phyloP scores from a whole-genome alignment of 495 filamentous ascomycete species.

The Hypoxylon trugodes region DNA sequence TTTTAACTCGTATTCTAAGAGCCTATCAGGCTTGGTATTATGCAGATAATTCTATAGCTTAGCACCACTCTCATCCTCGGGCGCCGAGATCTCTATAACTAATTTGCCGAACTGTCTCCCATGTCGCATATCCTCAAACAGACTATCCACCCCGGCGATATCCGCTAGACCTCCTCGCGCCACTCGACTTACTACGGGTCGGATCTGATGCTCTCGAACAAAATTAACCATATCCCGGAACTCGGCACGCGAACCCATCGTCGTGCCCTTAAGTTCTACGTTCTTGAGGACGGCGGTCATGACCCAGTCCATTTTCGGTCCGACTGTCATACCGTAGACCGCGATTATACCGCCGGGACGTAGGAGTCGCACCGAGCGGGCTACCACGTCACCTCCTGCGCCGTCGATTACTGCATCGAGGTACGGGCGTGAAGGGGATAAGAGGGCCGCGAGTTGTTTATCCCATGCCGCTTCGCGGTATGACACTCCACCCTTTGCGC shows the following conservation, averaged over 20 bases:
- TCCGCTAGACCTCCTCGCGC: slow-evolving; percentile 70
- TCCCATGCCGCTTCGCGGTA: slow-evolving; percentile 76
- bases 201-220: slow-evolving; percentile 68
- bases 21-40: neutral
- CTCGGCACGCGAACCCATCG: slow-evolving; percentile 80
- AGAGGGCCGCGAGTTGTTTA: slow-evolving; percentile 63
- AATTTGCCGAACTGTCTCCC: slow-evolving; percentile 83
- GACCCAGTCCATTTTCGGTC: slow-evolving; percentile 73
- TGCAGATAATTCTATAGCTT: slow-evolving; percentile 31
- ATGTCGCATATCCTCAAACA: slow-evolving; percentile 79
- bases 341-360: slow-evolving; percentile 72
- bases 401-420: slow-evolving; percentile 81
- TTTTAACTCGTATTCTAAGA: no score
- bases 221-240: slow-evolving; percentile 81
- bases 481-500: slow-evolving; percentile 72
- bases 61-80: slow-evolving; percentile 25
- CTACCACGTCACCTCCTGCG: slow-evolving; percentile 76
- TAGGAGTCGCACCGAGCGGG: slow-evolving; percentile 63
- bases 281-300: slow-evolving; percentile 80
- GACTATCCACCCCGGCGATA: slow-evolving; percentile 67
- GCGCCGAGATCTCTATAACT: slow-evolving; percentile 59
- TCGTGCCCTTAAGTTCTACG: slow-evolving; percentile 73
- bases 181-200: slow-evolving; percentile 70
- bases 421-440: slow-evolving; percentile 65
- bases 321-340: slow-evolving; percentile 80